Evolutionary conservation across 2,329 filamentous ascomycete genomes (phyloP).

Genomic region (Ustulina deusta): DNA sequence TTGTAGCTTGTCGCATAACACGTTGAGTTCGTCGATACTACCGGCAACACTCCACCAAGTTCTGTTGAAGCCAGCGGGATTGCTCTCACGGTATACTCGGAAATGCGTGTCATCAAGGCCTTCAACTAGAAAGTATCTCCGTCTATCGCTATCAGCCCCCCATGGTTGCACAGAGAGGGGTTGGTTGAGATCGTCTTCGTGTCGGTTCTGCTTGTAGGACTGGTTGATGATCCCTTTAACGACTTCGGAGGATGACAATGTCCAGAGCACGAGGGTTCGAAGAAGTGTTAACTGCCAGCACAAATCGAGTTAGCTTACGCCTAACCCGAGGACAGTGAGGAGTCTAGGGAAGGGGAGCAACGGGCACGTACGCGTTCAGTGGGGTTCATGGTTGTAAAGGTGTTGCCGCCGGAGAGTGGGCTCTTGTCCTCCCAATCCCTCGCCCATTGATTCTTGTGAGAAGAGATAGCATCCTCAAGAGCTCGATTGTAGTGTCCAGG

Average conservation of each 20-base stretch:
- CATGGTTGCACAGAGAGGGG: constrained; percentile 90
- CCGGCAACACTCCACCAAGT: constrained; percentile 96
- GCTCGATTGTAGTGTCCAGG: constrained; percentile 92
- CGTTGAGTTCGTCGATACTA: constrained; percentile 85
- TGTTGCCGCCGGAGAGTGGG: constrained; percentile 82
- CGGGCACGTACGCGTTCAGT: constrained; percentile 76
- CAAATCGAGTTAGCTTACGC: constrained; percentile 36
- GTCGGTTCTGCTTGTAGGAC: constrained; percentile 87
- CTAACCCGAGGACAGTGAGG: constrained; percentile 1
- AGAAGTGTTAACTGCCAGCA: constrained; percentile 79
- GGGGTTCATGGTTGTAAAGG: constrained; percentile 85
- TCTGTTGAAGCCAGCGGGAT: constrained; percentile 77
- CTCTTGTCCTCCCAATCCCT: constrained; percentile 84
- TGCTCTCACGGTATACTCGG: constrained; percentile 92
- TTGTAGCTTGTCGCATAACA: constrained; percentile 80
- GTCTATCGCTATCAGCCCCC: constrained; percentile 90
- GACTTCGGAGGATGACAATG: constrained; percentile 86
- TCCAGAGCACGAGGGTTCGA: constrained; percentile 87
- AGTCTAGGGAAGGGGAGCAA: neutral
- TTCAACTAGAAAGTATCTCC: constrained; percentile 93
- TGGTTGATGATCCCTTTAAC: constrained; percentile 85
- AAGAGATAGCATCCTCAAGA: constrained; percentile 89
- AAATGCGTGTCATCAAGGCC: constrained; percentile 95
- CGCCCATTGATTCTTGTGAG: constrained; percentile 90
- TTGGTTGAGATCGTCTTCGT: constrained; percentile 84